Base-by-base conservation (phyloP, 441 rosid species). In the Daphne laureola region DNA sequence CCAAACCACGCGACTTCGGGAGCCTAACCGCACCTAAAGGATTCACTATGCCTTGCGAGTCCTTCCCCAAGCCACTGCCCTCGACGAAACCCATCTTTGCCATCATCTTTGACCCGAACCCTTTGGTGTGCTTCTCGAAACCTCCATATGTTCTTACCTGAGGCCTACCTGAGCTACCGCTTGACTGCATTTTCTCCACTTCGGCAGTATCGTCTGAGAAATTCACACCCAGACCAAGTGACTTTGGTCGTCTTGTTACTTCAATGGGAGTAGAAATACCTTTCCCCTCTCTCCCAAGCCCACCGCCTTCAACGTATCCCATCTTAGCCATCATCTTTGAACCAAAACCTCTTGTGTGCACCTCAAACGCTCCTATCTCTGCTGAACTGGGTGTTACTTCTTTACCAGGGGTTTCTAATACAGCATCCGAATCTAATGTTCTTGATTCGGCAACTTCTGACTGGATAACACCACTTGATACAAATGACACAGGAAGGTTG, bases 291-390 rank as follows among this genome's bases (percentile, higher is more conserved):
- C 80, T 93, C 49, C 98, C 96, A 46, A 93, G 55, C 35, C 97
- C 98, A 7, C 77, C 82, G 21, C 98, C 98, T 66, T 79, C 90
- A 48, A 79, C 60, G 54, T 68, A 93, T 57, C 98, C 97, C 98
- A 89, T 93, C 63, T 80, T 89, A 0, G 86, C 95, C 98, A 92
- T 92, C 90, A 92, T 83, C 75, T 87, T 92, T 26, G 98, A 92
- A 60, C 98, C 98, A 58, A 89, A 93, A 17, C 97, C 98, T 70
- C 67, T 84, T 8, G 98, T 93, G 65, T 85, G 93, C 25, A 76
- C 72, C 87, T 93, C 97, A 21, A 92, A 92, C 26, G 89, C 81
- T 47, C 92, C 98, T 40, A 78, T 68, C 52, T 70, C 70, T 45
- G 55, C 72, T 49, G 83, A 70, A 45, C 49, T 61, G 49, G 61